These are phyloP conservation scores for Boletus reticulatus DNA, from an alignment of 768 basidiomycete species.

Conservation along the genomic window DNA sequence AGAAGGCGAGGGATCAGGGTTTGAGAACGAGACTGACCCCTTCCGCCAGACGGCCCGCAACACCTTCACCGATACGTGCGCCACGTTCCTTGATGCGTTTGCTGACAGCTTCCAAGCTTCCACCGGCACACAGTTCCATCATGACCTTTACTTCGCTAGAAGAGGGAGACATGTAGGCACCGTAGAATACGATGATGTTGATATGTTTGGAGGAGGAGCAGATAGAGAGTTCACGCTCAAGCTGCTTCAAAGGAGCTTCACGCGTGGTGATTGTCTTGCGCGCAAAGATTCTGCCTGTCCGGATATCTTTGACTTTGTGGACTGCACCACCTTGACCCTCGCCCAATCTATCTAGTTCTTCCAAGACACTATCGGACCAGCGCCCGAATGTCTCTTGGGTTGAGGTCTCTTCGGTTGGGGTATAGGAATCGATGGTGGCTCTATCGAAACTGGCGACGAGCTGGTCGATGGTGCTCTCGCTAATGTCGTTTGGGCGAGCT, in stretches of 20 bases:
- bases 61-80: conserved; percentile 79
- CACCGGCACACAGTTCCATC: conserved; percentile 89
- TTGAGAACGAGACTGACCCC: conserved; percentile 55
- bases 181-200: conserved; percentile 91
- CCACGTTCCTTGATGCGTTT: conserved; percentile 78
- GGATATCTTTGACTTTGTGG: conserved; percentile 85
- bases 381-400: conserved; percentile 29
- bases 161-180: conserved; percentile 85
- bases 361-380: conserved; percentile 71
- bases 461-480: conserved; percentile 37
- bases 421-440: conserved; percentile 31
- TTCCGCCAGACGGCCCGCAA: conserved; percentile 90
- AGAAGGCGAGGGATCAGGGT: neutral
- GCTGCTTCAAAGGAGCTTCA: conserved; percentile 89
- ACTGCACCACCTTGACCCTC: conserved; percentile 98
- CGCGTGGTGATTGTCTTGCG: conserved; percentile 92
- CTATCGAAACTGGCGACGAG: conserved; percentile 32
- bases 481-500: conserved; percentile 27
- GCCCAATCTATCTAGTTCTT: conserved; percentile 77
- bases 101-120: conserved; percentile 87
- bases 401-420: conserved; percentile 36
- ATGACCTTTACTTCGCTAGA: conserved; percentile 92
- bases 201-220: conserved; percentile 79
- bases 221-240: conserved; percentile 89
- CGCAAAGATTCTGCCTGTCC: conserved; percentile 80